Evolutionary conservation across 1,139 yeast genomes (phyloP), one percentile per base, ranked within the genome.

Genomic region (Zygoascus sp.): DNA sequence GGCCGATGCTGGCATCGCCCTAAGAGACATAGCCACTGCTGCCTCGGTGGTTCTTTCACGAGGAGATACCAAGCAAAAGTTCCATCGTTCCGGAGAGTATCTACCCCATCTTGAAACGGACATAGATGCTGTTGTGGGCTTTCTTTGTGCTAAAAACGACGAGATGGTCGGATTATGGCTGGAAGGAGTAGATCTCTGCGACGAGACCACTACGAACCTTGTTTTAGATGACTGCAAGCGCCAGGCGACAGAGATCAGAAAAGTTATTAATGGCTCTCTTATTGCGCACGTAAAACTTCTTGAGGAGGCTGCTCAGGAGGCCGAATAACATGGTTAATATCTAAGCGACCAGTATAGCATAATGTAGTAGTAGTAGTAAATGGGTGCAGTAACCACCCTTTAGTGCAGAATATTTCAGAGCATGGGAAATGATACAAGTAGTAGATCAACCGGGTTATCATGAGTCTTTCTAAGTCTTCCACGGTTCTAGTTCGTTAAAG

Each of bases 1-100:
- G 51, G 81, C 85, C 0, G 94, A 90, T 63, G 83, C 96, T 0
- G 89, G 88, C 5, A 81, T 90, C 35, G 94, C 88, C 57, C 65
- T 88, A 21, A 71, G 77, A 49, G 96, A 89, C 61, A 68, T 90
- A 46, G 89, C 89, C 1, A 77, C 90, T 4, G 80, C 89, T 50
- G 90, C 89, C 0, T 76, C 77, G 47, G 77, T 71, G 9, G n/a
- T 58, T 55, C 21, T 40, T 17, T 40, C 30, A 1, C 3, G 19
- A 13, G 17, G 17, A n/a, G 13, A 11, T 3, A 16, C 5, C 5
- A 11, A 30, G 3, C 16, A 8, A 9, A 9, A 13, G 17, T 30
- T 11, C 13, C 16, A 28, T n/a, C 21, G 20, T 19, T 20, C 41
- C 3, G 44, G 41, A 1, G 13, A 34, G 3, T 5, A 6, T 3